phyloP scores from a whole-genome alignment of 202 grass and related monocot species.

The Zoysia matrella region DNA sequence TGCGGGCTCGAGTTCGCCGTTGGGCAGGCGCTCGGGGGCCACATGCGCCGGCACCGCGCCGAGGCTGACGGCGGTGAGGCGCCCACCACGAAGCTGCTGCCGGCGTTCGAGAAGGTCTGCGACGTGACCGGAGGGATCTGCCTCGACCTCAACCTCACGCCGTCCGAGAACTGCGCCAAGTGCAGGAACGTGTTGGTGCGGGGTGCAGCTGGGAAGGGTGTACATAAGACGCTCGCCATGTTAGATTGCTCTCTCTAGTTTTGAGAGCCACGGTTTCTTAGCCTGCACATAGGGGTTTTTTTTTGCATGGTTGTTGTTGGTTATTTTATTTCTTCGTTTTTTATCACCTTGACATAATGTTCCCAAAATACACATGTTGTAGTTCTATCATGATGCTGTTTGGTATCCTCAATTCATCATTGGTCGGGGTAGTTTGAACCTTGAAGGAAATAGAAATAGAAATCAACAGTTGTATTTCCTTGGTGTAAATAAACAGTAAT shows the following conservation, averaged over 20 bases:
- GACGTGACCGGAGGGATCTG: conserved; percentile 54
- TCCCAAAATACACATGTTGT: not conserved
- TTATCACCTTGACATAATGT: conserved; percentile 15
- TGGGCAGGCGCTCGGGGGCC: conserved; percentile 81
- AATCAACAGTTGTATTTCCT: conserved; percentile 33
- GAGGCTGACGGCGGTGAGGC: conserved; percentile 42
- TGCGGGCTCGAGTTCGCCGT: conserved; percentile 86
- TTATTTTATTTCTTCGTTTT: conserved; percentile 30
- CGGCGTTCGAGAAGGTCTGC: conserved; percentile 27
- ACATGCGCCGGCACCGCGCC: conserved; percentile 80
- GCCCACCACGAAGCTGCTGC: no score
- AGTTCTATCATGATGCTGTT: conserved; percentile 1
- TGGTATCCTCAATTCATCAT: conserved; percentile 3
- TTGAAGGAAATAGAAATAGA: conserved; percentile 36
- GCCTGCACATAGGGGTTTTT: not conserved
- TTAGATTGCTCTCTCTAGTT: conserved; percentile 64
- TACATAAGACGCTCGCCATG: conserved; percentile 66
- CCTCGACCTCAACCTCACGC: conserved; percentile 87
- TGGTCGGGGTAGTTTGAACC: not conserved
- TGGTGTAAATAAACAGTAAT: conserved; percentile 52
- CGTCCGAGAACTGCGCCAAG: conserved; percentile 72
- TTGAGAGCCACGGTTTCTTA: conserved; percentile 10
- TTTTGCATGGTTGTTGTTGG: not conserved
- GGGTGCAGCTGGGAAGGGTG: conserved; percentile 34
- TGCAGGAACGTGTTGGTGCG: conserved; percentile 50